Conservation (phyloP, 208 protist species). For the Trypanosomatidae sp. region DNA sequence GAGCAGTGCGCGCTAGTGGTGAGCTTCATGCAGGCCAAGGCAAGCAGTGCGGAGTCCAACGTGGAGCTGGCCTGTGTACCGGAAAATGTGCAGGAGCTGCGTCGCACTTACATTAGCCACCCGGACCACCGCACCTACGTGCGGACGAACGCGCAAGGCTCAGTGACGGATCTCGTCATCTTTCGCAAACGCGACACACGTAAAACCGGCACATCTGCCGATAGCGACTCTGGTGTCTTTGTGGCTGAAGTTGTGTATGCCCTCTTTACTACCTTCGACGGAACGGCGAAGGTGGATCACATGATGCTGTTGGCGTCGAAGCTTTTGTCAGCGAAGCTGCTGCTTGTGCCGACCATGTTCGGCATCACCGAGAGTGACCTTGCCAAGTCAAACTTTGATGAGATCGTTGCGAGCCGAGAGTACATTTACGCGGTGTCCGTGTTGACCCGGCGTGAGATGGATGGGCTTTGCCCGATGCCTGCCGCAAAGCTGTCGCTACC, state of each 20-base stretch:
- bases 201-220: background rate
- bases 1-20: constrained; percentile 27
- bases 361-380: constrained; percentile 83
- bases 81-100: constrained; percentile 36
- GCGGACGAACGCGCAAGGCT: constrained; percentile 9
- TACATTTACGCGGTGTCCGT: constrained; percentile 59
- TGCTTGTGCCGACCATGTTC: constrained; percentile 73
- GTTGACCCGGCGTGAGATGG: constrained; percentile 14
- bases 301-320: constrained; percentile 54
- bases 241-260: constrained; percentile 61
- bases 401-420: constrained; percentile 47
- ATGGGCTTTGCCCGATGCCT: constrained; percentile 37
- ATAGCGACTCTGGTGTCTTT: background rate
- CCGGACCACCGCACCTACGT: constrained; percentile 27
- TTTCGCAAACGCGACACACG: constrained; percentile 45
- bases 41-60: constrained; percentile 39
- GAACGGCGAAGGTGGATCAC: constrained; percentile 62
- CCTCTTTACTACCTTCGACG: constrained; percentile 57
- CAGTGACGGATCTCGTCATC: constrained; percentile 59
- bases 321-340: constrained; percentile 49
- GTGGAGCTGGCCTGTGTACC: constrained; percentile 38
- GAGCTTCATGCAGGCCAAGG: constrained; percentile 38
- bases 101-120: constrained; percentile 30
- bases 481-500: constrained; percentile 63
- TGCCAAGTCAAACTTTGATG: constrained; percentile 77